Percentiles rank a stretch among this genome's conserved stretches.
Evolutionary conservation across 306 rosid species (phyloP).

Genomic region (Hippophae rhamnoides): DNA sequence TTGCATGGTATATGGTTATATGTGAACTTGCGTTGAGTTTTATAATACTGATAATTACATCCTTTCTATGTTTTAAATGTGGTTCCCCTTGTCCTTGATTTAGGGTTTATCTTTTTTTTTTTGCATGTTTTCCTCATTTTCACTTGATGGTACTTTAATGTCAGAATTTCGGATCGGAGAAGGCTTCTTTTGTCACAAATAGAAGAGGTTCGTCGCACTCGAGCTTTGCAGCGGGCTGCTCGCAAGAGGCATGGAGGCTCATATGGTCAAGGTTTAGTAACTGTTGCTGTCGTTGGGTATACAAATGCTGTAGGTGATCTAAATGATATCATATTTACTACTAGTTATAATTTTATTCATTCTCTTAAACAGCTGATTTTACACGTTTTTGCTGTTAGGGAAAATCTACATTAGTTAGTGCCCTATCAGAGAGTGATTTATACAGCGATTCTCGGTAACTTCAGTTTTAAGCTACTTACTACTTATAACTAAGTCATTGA

Average conservation of each 20-base stretch:
- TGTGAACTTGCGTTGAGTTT: neutral
- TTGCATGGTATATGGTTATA: too few relatives aligned
- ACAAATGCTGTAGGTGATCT: slow-evolving; percentile 79
- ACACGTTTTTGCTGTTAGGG: slow-evolving; percentile 39
- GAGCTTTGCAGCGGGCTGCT: slow-evolving; percentile 78
- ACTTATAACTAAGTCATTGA: neutral
- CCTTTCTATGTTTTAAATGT: neutral
- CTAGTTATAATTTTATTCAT: slow-evolving; percentile 12
- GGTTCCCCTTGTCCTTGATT: neutral
- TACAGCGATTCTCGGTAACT: slow-evolving; percentile 78
- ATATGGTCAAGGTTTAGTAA: slow-evolving; percentile 56
- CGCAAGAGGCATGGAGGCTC: slow-evolving; percentile 76
- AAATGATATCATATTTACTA: neutral
- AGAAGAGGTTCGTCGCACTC: slow-evolving; percentile 80
- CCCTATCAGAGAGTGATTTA: slow-evolving; percentile 59
- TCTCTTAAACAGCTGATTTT: slow-evolving; percentile 11
- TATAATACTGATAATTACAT: neutral
- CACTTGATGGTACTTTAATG: slow-evolving; percentile 25
- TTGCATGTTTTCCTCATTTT: slow-evolving; percentile 13
- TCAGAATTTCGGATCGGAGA: slow-evolving; percentile 60
- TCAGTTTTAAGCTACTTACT: neutral
- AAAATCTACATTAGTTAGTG: slow-evolving; percentile 78
- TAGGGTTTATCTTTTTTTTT: slow-evolving; percentile 1
- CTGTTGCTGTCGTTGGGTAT: slow-evolving; percentile 85
- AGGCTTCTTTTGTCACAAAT: slow-evolving; percentile 52